Evolutionary conservation across 371 early-diverging fungal genomes (phyloP).

Genomic region (Mortierella polycephala): DNA sequence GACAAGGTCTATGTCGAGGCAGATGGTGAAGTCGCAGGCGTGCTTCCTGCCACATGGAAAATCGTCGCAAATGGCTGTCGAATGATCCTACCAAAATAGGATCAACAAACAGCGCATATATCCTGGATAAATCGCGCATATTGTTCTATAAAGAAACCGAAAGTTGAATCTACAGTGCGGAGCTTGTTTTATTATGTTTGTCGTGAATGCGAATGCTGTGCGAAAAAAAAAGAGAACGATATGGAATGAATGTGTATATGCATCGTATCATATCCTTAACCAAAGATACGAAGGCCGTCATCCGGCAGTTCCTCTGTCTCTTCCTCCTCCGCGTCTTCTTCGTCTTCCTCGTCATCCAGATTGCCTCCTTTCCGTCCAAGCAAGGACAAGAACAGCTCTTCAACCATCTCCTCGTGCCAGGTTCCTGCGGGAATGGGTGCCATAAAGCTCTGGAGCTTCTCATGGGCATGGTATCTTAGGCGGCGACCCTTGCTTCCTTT

Average conservation of each 20-base stretch:
- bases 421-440: constrained; percentile 86
- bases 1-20: constrained; percentile 39
- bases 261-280: constrained; percentile 20
- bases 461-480: constrained; percentile 91
- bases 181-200: background rate
- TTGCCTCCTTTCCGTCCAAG: constrained; percentile 72
- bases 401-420: constrained; percentile 93
- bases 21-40: constrained; percentile 46
- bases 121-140: background rate
- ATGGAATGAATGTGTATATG: background rate
- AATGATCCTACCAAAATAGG: constrained; percentile 31
- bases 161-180: background rate
- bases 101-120: too few species aligned
- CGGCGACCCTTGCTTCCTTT: constrained; percentile 94
- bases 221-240: constrained; percentile 1
- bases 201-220: background rate
- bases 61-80: constrained; percentile 33
- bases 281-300: constrained; percentile 56
- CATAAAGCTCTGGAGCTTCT: constrained; percentile 96
- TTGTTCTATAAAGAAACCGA: background rate
- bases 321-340: constrained; percentile 32
- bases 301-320: constrained; percentile 38
- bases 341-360: constrained; percentile 41
- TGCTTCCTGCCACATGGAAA: constrained; percentile 46
- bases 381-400: constrained; percentile 86